Base-by-base conservation (phyloP, 257 asterid genomes). In the Galeopsis tetrahit region DNA sequence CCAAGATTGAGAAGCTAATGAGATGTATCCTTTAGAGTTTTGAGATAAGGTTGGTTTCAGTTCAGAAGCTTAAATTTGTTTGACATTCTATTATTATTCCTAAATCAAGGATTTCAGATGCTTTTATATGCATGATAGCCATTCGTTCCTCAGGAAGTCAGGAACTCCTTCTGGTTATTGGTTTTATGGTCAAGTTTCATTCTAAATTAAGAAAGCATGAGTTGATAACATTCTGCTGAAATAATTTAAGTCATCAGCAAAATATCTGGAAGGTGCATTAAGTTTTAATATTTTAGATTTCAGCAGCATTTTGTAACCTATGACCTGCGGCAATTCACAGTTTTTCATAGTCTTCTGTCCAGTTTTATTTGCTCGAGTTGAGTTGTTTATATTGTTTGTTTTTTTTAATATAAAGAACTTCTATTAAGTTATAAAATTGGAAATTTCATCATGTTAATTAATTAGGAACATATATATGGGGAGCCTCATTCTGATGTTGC, bases 401-500 rank as follows among this genome's bases (percentile, higher is more conserved):
- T 49, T 21, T 21, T 5, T 5, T 14, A 10, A 53, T 38, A 32
- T 10, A 36, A 21, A 7, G 1, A 1, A 10, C 62, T 69, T 36
- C 13, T 10, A 42, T 17, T 31, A 51, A 34, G 59, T 31, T 8
- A 17, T 13, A 39, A 7, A 57, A 17, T 21, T 14, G 63, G 55
- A 52, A n/a, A 48, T 44, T 72, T 48, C 15, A 42, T 39, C 55
- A 66, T 72, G 65, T 57, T 38, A 44, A 15, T 39, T 66, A 40
- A 13, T 58, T 49, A 40, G 42, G 39, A 36, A 28, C 36, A 35
- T 57, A 59, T 35, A 52, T 32, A 9, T 21, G 43, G 46, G 56
- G 59, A 63, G 32, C 59, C 58, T 31, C 9, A 6, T 52, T 66
- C 72, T 68, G 58, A 71, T 53, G 57, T 58, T 71, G 62, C 43